phyloP scores from a whole-genome alignment of 2,329 filamentous ascomycete genomes.

The Dryadomyces quercus-mongolicae region DNA sequence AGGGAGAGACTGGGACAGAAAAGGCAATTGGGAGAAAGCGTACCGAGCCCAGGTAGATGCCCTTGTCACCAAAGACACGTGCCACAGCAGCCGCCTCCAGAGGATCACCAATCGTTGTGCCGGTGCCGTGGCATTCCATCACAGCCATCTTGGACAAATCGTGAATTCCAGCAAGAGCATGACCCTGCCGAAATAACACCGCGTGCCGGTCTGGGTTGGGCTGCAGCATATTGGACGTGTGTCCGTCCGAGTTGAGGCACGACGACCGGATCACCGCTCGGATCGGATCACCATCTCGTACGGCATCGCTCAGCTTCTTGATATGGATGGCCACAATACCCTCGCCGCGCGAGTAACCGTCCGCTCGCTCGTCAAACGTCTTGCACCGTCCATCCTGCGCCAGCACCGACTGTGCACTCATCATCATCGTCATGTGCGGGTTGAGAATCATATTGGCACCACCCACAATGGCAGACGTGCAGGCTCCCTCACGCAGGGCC shows the following conservation, averaged over 20 bases:
- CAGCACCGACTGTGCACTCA: slow-evolving; percentile 24
- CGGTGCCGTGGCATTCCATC: slow-evolving; percentile 23
- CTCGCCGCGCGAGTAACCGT: too few relatives aligned
- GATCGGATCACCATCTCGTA: too few relatives aligned
- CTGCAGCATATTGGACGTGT: slow-evolving; percentile 24
- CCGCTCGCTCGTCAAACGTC: too few relatives aligned
- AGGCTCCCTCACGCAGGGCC: slow-evolving; percentile 15
- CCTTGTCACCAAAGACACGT: neutral
- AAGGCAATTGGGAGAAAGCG: neutral
- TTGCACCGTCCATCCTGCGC: slow-evolving; percentile 17
- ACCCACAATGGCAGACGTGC: slow-evolving; percentile 20
- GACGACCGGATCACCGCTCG: too few relatives aligned
- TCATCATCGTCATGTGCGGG: slow-evolving; percentile 17
- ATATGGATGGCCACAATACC: too few relatives aligned
- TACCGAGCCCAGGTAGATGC: neutral
- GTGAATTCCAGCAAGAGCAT: slow-evolving; percentile 17
- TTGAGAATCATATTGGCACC: slow-evolving; percentile 24
- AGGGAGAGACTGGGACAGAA: too few relatives aligned
- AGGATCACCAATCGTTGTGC: slow-evolving; percentile 23
- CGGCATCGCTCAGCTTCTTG: too few relatives aligned
- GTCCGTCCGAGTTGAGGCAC: slow-evolving; percentile 28
- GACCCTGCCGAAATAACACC: slow-evolving; percentile 19
- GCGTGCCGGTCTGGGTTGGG: slow-evolving; percentile 24
- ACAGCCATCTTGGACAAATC: slow-evolving; percentile 18
- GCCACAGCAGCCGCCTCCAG: slow-evolving; percentile 22